Conservation (phyloP, 768 basidiomycete genomes). For the Melanogaster broomeanus region DNA sequence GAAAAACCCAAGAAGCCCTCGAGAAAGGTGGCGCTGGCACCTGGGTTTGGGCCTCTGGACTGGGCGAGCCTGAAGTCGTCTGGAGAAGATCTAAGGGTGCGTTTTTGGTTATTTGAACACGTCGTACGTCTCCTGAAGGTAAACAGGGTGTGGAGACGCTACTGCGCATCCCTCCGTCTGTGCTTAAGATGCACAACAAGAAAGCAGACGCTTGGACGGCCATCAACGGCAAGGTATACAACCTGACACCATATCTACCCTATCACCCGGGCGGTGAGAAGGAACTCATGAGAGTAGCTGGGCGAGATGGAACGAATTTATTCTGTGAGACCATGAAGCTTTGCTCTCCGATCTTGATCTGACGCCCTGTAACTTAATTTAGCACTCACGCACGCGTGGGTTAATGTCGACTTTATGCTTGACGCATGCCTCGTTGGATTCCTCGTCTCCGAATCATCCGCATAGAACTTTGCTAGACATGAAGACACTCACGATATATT, state of each 20-base stretch:
- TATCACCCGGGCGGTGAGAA: conserved; percentile 96
- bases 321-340: conserved; percentile 65
- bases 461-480: conserved; percentile 21
- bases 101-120: conserved; percentile 19
- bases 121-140: background rate
- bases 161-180: conserved; percentile 71
- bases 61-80: conserved; percentile 90
- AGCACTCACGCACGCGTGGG: conserved; percentile 96
- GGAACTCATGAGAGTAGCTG: conserved; percentile 93
- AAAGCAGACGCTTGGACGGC: conserved; percentile 91
- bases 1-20: conserved; percentile 58
- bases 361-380: conserved; percentile 4
- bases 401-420: conserved; percentile 94
- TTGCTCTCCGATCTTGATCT: background rate
- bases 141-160: conserved; percentile 69
- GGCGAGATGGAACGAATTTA: conserved; percentile 91
- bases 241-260: conserved; percentile 87
- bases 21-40: conserved; percentile 86
- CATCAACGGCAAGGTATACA: conserved; percentile 93
- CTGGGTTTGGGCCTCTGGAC: conserved; percentile 90
- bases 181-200: conserved; percentile 79
- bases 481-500: background rate
- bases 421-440: conserved; percentile 93
- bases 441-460: conserved; percentile 68
- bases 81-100: conserved; percentile 76